Conservation (phyloP, 108 stramenopile genomes). For the Cylindrotheca closterium region DNA sequence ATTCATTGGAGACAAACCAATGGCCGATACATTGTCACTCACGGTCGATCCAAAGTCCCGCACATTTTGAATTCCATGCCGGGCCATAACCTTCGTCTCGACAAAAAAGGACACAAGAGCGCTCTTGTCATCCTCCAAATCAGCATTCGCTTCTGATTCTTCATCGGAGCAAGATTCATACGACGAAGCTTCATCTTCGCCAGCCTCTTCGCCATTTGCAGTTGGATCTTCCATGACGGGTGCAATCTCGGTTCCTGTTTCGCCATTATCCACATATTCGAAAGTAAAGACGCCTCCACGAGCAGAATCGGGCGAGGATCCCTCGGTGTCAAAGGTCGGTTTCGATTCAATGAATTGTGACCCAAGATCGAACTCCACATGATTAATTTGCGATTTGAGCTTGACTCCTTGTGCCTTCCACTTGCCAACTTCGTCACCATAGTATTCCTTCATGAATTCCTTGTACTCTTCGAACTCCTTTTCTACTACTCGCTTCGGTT, state of each 20-base stretch:
- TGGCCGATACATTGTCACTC: neutral
- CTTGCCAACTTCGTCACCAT: constrained; percentile 24
- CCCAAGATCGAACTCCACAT: constrained; percentile 15
- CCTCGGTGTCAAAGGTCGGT: constrained; percentile 28
- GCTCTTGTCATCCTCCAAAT: constrained; percentile 14
- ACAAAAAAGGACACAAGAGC: constrained; percentile 21
- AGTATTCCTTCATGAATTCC: constrained; percentile 45
- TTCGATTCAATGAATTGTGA: constrained; percentile 6
- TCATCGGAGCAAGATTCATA: constrained; percentile 15
- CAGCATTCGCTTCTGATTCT: constrained; percentile 13
- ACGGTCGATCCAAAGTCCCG: neutral
- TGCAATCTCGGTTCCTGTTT: neutral
- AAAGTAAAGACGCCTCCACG: neutral
- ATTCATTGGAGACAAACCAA: neutral
- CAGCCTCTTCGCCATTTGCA: constrained; percentile 10
- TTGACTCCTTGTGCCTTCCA: constrained; percentile 28
- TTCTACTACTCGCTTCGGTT: constrained; percentile 29
- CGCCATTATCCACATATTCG: neutral
- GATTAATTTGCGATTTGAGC: neutral
- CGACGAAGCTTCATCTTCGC: constrained; percentile 9
- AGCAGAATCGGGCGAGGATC: constrained; percentile 2
- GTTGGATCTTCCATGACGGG: too few relatives aligned
- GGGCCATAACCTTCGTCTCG: constrained; percentile 9
- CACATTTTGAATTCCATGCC: neutral
- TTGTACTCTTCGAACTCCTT: constrained; percentile 50